Evolutionary conservation across 2,329 filamentous ascomycete species (phyloP).

Genomic region (Aspergillus carbonarius): DNA sequence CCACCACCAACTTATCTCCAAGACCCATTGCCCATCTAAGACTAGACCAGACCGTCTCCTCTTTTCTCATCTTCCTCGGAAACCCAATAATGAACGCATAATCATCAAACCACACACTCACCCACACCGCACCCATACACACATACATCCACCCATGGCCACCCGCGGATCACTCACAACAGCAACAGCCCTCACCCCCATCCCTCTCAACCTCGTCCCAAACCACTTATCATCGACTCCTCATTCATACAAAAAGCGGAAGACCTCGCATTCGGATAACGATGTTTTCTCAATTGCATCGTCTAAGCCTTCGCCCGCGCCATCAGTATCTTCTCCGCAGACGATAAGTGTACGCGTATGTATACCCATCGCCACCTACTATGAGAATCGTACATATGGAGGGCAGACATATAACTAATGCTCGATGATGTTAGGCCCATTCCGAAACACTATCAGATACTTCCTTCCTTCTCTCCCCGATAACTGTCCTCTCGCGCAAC

Average conservation of each 20-base stretch:
- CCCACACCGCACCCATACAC: conserved; percentile 21
- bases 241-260: conserved; percentile 37
- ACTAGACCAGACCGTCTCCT: no score
- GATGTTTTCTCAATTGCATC: background rate
- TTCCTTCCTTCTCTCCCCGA: conserved; percentile 36
- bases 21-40: background rate
- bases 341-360: background rate
- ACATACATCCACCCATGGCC: conserved; percentile 40
- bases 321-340: background rate
- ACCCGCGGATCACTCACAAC: conserved; percentile 27
- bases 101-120: background rate
- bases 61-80: background rate
- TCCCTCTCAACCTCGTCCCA: conserved; percentile 34
- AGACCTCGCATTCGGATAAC: conserved; percentile 11
- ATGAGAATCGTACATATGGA: no score
- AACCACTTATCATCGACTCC: background rate
- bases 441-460: conserved; percentile 36
- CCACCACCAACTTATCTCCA: background rate
- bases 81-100: background rate
- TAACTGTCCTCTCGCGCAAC: conserved; percentile 37
- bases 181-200: conserved; percentile 28
- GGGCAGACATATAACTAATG: background rate
- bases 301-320: no score
- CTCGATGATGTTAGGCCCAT: conserved; percentile 29
- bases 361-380: background rate